A percentile compares a stretch with the other conserved stretches of the same genome.
These are phyloP conservation scores for Trifolium subterraneum DNA, from an alignment of 306 rosid species.

Conservation along the genomic window DNA sequence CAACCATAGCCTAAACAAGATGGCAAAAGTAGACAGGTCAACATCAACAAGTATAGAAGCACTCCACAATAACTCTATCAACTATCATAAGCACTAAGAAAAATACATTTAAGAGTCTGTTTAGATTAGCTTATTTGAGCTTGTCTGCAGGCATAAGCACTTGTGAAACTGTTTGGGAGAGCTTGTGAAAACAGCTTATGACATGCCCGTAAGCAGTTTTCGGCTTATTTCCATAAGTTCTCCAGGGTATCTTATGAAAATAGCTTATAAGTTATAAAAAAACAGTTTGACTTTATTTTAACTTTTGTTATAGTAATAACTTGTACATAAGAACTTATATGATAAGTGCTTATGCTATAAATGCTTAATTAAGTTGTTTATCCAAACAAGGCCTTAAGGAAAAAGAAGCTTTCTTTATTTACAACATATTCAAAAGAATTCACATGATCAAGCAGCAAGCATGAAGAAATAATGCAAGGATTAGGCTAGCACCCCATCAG, in stretches of 20 bases:
- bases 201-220: background rate
- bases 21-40: slow-evolving; percentile 19
- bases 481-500: slow-evolving; percentile 56
- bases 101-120: background rate
- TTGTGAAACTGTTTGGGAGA: too few relatives aligned
- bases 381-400: background rate
- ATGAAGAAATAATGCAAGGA: slow-evolving; percentile 35
- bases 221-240: background rate
- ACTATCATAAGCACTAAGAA: background rate
- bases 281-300: background rate
- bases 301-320: background rate
- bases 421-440: background rate
- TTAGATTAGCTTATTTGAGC: too few relatives aligned
- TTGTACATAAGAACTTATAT: background rate
- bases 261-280: background rate
- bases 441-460: slow-evolving; percentile 13
- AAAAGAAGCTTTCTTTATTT: slow-evolving; percentile 21
- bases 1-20: slow-evolving; percentile 59
- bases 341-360: background rate
- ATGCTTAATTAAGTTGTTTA: background rate
- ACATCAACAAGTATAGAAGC: background rate
- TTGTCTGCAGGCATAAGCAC: too few relatives aligned
- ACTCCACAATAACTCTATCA: slow-evolving; percentile 23
- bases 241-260: background rate
- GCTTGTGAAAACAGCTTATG: too few relatives aligned